These are phyloP conservation scores for Rhamnella rubrinervis DNA, from an alignment of 331 rosid genomes.

Conservation along the genomic window DNA sequence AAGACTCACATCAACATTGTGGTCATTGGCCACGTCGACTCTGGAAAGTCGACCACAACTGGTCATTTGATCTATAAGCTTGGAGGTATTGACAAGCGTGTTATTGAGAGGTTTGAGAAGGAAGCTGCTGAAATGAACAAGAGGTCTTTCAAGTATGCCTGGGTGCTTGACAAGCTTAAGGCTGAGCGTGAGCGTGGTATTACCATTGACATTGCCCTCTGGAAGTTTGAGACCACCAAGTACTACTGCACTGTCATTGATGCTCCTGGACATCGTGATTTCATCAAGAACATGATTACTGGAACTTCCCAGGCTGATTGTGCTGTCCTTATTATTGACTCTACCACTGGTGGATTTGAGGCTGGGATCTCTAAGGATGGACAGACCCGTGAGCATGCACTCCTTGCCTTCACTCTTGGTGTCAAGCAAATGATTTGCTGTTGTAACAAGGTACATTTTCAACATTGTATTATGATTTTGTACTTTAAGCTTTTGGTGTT, in stretches of 20 bases:
- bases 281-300: slow-evolving; percentile 65
- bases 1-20: slow-evolving; percentile 59
- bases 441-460: slow-evolving; percentile 50
- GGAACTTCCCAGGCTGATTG: slow-evolving; percentile 73
- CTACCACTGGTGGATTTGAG: slow-evolving; percentile 70
- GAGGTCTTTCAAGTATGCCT: slow-evolving; percentile 59
- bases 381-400: slow-evolving; percentile 71
- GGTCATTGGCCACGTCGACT: slow-evolving; percentile 68
- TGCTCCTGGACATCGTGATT: slow-evolving; percentile 74
- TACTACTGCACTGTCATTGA: slow-evolving; percentile 72
- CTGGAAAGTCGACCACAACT: slow-evolving; percentile 67
- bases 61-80: slow-evolving; percentile 63
- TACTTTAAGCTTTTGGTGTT: not conserved
- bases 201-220: slow-evolving; percentile 66
- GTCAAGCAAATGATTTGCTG: slow-evolving; percentile 72
- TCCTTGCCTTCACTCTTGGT: slow-evolving; percentile 64
- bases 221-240: slow-evolving; percentile 67
- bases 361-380: slow-evolving; percentile 75
- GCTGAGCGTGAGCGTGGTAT: slow-evolving; percentile 74
- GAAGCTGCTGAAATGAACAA: slow-evolving; percentile 75
- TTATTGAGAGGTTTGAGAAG: slow-evolving; percentile 59
- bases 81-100: slow-evolving; percentile 68
- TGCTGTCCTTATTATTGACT: slow-evolving; percentile 61
- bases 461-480: too few species aligned
- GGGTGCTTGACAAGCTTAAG: slow-evolving; percentile 72